A percentile compares a stretch with the other conserved stretches of the same genome.
These are phyloP conservation scores for Ophiostoma novo-ulmi DNA, from an alignment of 2,329 filamentous ascomycete genomes.

Conservation along the genomic window DNA sequence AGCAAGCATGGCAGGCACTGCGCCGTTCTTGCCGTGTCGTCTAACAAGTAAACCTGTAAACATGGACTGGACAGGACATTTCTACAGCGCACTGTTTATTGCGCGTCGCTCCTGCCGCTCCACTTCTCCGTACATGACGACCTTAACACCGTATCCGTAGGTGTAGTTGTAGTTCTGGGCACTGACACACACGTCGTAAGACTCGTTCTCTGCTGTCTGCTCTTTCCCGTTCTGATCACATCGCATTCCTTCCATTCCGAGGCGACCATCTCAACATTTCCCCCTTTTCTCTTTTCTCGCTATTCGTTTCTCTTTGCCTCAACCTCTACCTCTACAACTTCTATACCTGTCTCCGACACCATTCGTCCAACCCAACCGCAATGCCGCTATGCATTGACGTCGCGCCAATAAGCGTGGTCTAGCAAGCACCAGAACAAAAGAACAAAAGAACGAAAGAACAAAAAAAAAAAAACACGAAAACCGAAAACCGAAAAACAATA, in stretches of 20 bases:
- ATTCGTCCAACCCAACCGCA: neutral
- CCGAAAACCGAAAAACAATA: neutral
- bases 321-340: neutral
- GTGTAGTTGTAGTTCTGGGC: neutral
- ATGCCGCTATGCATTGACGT: slow-evolving; percentile 17
- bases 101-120: slow-evolving; percentile 12
- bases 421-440: neutral
- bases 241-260: slow-evolving; percentile 5
- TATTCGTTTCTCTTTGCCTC: neutral
- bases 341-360: neutral
- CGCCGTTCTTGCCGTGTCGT: neutral
- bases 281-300: neutral
- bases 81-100: neutral
- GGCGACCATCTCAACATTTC: neutral
- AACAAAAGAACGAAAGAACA: neutral
- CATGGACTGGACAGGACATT: neutral
- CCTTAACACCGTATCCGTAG: neutral
- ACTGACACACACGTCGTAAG: neutral
- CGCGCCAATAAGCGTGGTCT: slow-evolving; percentile 19
- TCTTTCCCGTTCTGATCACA: neutral
- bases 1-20: neutral
- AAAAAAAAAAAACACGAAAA: neutral
- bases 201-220: neutral
- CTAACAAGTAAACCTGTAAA: neutral
- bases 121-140: slow-evolving; percentile 2